Base-by-base conservation (phyloP, 1,139 yeast genomes). In the Zygoascus sp. region DNA sequence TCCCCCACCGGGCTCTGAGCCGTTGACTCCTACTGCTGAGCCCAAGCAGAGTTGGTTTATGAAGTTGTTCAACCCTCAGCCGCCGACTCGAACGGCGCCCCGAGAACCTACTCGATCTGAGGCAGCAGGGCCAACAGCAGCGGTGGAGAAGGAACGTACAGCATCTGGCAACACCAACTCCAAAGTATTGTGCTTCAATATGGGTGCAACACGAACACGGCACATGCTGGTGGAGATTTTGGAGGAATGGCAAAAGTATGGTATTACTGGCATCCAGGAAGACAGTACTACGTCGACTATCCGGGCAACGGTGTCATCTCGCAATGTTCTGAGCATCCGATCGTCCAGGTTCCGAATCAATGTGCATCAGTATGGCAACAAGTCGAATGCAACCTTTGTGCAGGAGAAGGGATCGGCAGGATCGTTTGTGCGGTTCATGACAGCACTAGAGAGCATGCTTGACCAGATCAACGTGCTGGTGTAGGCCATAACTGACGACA, bases 41-140 rank as follows among this genome's bases (percentile, higher is more conserved):
- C 53, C 61, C 51, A 58, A 58, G 48, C 71, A 67, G 53, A 67
- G 64, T 48, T 67, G 72, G 72, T 65, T 67, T 53, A 61, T 67
- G 65, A 67, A 66, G 52, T 57, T 67, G 56, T 57, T 67, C 32
- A 47, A 48, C 15, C 53, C 51, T 3, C 53, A 50, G 15, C 42
- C 42, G 10, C 30, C 41, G 3, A 40, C 9, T 15, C 22, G 42
- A 15, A 36, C 36, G 13, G 43, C 37, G 7, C 37, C 43, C 8
- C 19, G 23, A 11, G 35, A 22, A 3, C 43, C 43, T 22, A 30
- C 34, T n/a, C n/a, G n/a, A n/a, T n/a, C n/a, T n/a, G n/a, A n/a
- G n/a, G n/a, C n/a, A n/a, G n/a, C n/a, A n/a, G n/a, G n/a, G n/a
- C n/a, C n/a, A 16, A 6, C 37, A 4, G 30, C 20, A 2, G 15